These are phyloP conservation scores for Coemansia sp. DNA, from an alignment of 192 early-diverging fungal genomes.

Conservation along the genomic window DNA sequence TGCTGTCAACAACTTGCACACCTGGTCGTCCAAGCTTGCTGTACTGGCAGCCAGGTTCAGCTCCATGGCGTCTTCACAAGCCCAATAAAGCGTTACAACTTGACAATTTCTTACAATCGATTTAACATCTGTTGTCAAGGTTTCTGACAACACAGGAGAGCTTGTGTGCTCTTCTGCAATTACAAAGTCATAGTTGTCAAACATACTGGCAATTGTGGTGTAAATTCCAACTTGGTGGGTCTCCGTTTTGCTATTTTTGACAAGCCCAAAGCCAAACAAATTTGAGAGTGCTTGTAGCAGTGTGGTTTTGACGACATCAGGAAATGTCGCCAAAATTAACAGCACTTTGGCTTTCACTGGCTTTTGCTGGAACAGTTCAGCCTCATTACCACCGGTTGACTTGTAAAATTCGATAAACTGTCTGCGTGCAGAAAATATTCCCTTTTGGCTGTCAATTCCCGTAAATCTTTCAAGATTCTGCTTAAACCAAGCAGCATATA, in stretches of 20 bases:
- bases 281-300: conserved; percentile 55
- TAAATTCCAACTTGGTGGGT: conserved; percentile 55
- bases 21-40: conserved; percentile 64
- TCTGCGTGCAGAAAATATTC: conserved; percentile 78
- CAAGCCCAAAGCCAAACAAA: conserved; percentile 66
- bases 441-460: conserved; percentile 65
- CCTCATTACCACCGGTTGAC: conserved; percentile 20
- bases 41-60: conserved; percentile 51
- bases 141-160: conserved; percentile 49
- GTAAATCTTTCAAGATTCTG: conserved; percentile 66
- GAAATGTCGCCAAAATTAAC: conserved; percentile 69
- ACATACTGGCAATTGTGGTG: conserved; percentile 53
- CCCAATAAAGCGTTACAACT: conserved; percentile 78
- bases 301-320: conserved; percentile 74
- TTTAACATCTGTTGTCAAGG: conserved; percentile 54
- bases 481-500: conserved; percentile 76
- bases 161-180: conserved; percentile 81
- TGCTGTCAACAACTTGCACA: conserved; percentile 79
- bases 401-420: conserved; percentile 67
- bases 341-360: conserved; percentile 31
- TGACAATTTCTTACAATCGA: conserved; percentile 57
- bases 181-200: conserved; percentile 62
- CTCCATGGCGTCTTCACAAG: conserved; percentile 51
- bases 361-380: conserved; percentile 13
- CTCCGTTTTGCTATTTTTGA: conserved; percentile 83